Evolutionary conservation across 2,329 filamentous ascomycete species (phyloP).

Genomic region (Waltergamsia citrina): DNA sequence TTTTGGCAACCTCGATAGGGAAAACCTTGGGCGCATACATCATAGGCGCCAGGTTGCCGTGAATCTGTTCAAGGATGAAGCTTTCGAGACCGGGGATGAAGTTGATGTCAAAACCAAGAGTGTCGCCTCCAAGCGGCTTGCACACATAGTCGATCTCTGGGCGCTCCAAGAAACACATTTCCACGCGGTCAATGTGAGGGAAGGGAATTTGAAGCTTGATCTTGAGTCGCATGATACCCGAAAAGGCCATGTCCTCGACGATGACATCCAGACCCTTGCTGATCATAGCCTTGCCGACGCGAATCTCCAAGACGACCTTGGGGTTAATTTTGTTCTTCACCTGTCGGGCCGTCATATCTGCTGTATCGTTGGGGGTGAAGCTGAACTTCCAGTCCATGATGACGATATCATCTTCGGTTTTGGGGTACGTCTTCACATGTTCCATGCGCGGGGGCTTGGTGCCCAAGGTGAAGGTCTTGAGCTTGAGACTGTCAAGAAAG

Average conservation of each 20-base stretch:
- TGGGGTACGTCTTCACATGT: constrained; percentile 96
- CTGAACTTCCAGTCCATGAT: constrained; percentile 99
- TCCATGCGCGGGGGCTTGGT: constrained; percentile 94
- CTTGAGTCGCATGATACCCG: constrained; percentile 92
- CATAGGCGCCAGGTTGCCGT: constrained; percentile 88
- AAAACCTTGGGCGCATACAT: constrained; percentile 98
- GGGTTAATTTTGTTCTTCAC: constrained; percentile 94
- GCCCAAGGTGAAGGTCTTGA: constrained; percentile 89
- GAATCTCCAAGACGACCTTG: constrained; percentile 89
- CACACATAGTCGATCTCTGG: constrained; percentile 94
- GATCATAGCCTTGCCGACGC: constrained; percentile 90
- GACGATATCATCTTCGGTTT: constrained; percentile 87
- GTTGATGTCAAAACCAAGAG: constrained; percentile 96
- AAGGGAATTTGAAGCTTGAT: constrained; percentile 95
- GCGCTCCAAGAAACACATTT: constrained; percentile 87
- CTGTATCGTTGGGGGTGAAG: constrained; percentile 91
- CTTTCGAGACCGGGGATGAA: constrained; percentile 90
- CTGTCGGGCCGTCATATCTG: constrained; percentile 84
- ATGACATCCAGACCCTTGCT: constrained; percentile 97
- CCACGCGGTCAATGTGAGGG: constrained; percentile 87
- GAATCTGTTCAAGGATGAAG: constrained; percentile 95
- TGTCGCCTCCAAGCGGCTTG: constrained; percentile 93
- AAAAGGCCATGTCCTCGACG: constrained; percentile 95
- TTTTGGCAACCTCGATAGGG: constrained; percentile 96
- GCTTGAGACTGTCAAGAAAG: constrained; percentile 86